These are phyloP conservation scores for Microstegium vimineum DNA, from an alignment of 176 grass and related monocot species.

Conservation along the genomic window DNA sequence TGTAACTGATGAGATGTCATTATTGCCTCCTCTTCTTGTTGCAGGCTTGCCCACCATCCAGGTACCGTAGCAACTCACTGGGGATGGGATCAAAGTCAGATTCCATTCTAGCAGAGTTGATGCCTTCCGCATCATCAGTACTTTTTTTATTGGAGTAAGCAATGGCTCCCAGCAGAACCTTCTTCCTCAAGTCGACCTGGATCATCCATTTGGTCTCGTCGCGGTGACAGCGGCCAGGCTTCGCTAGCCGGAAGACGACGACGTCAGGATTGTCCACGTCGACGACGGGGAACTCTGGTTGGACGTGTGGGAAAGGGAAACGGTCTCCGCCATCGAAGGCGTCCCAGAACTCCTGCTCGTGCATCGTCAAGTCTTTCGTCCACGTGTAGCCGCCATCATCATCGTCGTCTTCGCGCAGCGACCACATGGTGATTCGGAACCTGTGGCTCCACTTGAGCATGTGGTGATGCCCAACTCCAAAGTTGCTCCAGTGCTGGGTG, in stretches of 20 bases:
- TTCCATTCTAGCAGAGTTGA: background rate
- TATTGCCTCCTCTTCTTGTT: background rate
- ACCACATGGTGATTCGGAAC: background rate
- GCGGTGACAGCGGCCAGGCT: rapidly evolving
- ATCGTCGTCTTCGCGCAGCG: background rate
- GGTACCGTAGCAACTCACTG: background rate
- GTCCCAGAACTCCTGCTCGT: background rate
- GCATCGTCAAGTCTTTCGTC: background rate
- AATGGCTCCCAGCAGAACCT: background rate
- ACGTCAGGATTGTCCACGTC: background rate
- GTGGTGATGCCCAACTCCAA: background rate
- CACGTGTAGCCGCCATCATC: no score
- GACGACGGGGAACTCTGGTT: background rate
- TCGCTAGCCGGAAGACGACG: background rate
- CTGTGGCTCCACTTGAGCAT: background rate
- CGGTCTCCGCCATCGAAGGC: background rate
- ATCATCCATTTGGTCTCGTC: background rate
- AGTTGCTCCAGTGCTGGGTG: background rate
- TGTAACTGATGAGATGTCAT: background rate
- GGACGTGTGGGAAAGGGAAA: no score
- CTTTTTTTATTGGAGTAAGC: background rate
- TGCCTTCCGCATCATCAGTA: no score
- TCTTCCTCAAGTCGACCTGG: conserved; percentile 4
- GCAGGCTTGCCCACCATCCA: background rate
- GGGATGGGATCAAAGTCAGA: background rate